phyloP scores from a whole-genome alignment of 192 early-diverging fungal genomes.

The Coemansia sp. region DNA sequence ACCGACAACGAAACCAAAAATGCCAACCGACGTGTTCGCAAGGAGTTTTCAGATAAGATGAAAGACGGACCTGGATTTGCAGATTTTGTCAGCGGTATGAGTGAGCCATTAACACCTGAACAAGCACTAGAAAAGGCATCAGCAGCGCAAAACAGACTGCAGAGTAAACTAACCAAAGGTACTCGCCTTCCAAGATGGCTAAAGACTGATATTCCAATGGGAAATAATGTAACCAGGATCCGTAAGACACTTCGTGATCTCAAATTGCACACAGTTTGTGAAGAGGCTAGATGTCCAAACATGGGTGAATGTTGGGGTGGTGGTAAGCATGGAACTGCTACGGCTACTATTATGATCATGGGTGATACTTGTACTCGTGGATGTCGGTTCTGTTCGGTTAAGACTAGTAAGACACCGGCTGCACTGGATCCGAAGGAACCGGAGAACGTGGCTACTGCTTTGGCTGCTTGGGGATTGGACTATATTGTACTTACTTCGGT shows the following conservation, averaged over 20 bases:
- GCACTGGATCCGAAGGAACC: slow-evolving; percentile 89
- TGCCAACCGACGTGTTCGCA: slow-evolving; percentile 26
- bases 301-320: slow-evolving; percentile 99
- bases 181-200: slow-evolving; percentile 85
- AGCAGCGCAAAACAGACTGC: neutral
- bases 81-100: slow-evolving; percentile 51
- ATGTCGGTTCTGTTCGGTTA: slow-evolving; percentile 97
- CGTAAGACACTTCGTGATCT: slow-evolving; percentile 91
- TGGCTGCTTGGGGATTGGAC: slow-evolving; percentile 92
- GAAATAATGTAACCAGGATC: slow-evolving; percentile 76
- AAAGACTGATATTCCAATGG: slow-evolving; percentile 88
- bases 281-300: slow-evolving; percentile 96
- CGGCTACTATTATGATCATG: slow-evolving; percentile 99
- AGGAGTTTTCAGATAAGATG: slow-evolving; percentile 50
- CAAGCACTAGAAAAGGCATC: slow-evolving; percentile 36
- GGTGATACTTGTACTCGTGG: slow-evolving; percentile 97
- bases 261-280: slow-evolving; percentile 96
- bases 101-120: slow-evolving; percentile 26
- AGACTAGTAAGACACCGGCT: slow-evolving; percentile 83
- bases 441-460: slow-evolving; percentile 88
- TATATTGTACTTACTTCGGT: slow-evolving; percentile 98
- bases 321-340: slow-evolving; percentile 90
- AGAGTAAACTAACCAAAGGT: slow-evolving; percentile 4
- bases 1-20: slow-evolving; percentile 8
- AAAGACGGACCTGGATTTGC: slow-evolving; percentile 54